These are phyloP conservation scores for Sphaerulina populicola DNA, from an alignment of 2,329 filamentous ascomycete genomes.

Conservation along the genomic window DNA sequence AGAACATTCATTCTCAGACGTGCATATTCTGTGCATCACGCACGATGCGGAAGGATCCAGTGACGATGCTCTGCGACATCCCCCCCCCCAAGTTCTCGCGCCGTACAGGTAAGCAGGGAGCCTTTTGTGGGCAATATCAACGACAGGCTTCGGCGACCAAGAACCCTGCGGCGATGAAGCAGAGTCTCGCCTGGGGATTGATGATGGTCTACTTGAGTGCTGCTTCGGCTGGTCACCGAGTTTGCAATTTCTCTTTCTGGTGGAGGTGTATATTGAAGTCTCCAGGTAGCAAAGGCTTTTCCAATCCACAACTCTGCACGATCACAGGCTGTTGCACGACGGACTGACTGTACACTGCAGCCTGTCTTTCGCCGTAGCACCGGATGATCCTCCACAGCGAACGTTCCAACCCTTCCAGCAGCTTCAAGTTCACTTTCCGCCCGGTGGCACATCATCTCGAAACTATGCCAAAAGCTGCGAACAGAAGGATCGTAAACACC, in stretches of 20 bases:
- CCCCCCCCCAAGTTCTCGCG: background rate
- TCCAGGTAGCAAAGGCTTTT: background rate
- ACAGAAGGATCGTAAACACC: no score
- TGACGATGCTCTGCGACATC: background rate
- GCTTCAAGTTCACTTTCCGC: background rate
- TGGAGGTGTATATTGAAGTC: background rate
- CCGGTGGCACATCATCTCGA: background rate
- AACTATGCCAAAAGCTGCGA: background rate
- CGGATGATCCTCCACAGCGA: background rate
- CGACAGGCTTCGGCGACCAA: background rate
- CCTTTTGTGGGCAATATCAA: background rate
- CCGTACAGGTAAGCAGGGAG: background rate
- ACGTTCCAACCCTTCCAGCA: no score
- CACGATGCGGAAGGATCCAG: background rate
- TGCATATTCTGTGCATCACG: background rate
- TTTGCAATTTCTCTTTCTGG: background rate
- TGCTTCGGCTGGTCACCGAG: background rate
- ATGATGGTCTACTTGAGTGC: background rate
- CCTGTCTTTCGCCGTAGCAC: background rate
- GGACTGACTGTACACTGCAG: background rate
- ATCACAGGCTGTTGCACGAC: background rate
- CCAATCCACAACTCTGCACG: background rate
- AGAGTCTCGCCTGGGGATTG: background rate
- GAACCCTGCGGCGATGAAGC: slow-evolving; percentile 8
- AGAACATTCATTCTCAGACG: background rate